Evolutionary conservation across 257 asterid genomes (phyloP).

Genomic region (Penstemon eatonii): DNA sequence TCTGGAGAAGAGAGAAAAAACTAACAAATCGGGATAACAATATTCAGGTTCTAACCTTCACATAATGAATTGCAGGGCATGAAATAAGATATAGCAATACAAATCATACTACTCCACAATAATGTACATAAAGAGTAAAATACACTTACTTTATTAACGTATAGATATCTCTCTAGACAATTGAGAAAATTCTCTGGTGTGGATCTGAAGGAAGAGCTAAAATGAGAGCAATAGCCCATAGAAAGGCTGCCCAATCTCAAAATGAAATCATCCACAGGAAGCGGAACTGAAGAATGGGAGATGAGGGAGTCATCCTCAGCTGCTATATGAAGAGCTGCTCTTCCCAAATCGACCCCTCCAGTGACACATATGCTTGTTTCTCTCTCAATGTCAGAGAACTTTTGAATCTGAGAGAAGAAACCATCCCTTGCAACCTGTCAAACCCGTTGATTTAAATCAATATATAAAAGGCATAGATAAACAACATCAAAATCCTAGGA

Average conservation of each 20-base stretch:
- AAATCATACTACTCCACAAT: constrained; percentile 7
- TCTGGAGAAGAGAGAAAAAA: constrained; percentile 12
- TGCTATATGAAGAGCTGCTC: constrained; percentile 73
- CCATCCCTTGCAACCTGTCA: constrained; percentile 70
- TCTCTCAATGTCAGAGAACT: constrained; percentile 58
- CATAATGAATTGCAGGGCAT: constrained; percentile 13
- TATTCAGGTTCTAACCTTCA: constrained; percentile 17
- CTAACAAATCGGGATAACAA: constrained; percentile 16
- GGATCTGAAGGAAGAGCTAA: constrained; percentile 59
- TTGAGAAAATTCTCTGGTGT: constrained; percentile 63
- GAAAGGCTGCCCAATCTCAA: constrained; percentile 71
- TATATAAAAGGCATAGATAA: constrained; percentile 7
- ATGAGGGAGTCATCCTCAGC: constrained; percentile 83
- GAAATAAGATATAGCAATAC: constrained; percentile 11
- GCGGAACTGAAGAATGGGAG: constrained; percentile 86
- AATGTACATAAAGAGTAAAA: constrained; percentile 16
- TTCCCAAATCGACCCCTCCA: constrained; percentile 60
- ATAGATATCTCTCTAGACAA: constrained; percentile 63
- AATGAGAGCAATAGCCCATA: constrained; percentile 63
- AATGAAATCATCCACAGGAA: constrained; percentile 76
- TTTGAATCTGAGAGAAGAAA: constrained; percentile 54
- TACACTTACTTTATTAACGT: constrained; percentile 57
- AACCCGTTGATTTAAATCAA: constrained; percentile 12
- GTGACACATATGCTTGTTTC: constrained; percentile 67
- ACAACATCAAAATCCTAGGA: constrained; percentile 12